phyloP scores from a whole-genome alignment of 2,329 filamentous ascomycete species.

The Venturia asperata region DNA sequence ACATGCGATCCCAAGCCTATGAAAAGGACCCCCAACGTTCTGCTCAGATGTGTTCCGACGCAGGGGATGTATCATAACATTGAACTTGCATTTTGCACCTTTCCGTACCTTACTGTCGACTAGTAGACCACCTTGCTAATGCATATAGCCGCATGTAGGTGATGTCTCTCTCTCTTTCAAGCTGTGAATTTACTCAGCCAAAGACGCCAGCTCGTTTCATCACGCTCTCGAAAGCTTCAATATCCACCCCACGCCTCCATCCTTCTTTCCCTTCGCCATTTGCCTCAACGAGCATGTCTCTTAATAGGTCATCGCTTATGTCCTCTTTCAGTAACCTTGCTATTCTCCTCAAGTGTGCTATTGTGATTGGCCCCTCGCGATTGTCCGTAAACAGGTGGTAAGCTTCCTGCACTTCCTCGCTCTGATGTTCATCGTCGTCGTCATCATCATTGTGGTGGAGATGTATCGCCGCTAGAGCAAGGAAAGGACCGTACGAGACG shows the following conservation, averaged over 20 bases:
- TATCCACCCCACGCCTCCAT: constrained; percentile 18
- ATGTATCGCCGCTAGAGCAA: constrained; percentile 83
- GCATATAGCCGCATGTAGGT: not conserved
- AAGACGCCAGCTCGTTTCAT: constrained; percentile 21
- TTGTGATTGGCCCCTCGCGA: constrained; percentile 60
- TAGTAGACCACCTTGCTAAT: not conserved
- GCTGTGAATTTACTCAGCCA: constrained; percentile 11
- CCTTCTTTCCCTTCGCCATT: constrained; percentile 59
- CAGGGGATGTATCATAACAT: no score
- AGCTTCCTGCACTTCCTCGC: constrained; percentile 61
- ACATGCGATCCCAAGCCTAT: no score
- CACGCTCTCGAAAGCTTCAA: constrained; percentile 20
- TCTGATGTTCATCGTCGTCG: constrained; percentile 35
- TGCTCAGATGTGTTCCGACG: no score
- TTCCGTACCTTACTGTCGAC: not conserved
- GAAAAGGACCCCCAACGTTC: no score
- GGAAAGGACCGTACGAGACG: constrained; percentile 71
- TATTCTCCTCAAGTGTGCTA: constrained; percentile 70
- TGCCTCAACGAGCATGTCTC: constrained; percentile 92
- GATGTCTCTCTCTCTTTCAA: not conserved
- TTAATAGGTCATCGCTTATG: constrained; percentile 72
- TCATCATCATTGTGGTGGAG: constrained; percentile 33
- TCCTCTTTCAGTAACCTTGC: constrained; percentile 77
- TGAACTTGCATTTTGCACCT: no score
- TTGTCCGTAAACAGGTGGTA: constrained; percentile 69